phyloP scores from a whole-genome alignment of 805 yeast species.

The Sungouiella blattae region DNA sequence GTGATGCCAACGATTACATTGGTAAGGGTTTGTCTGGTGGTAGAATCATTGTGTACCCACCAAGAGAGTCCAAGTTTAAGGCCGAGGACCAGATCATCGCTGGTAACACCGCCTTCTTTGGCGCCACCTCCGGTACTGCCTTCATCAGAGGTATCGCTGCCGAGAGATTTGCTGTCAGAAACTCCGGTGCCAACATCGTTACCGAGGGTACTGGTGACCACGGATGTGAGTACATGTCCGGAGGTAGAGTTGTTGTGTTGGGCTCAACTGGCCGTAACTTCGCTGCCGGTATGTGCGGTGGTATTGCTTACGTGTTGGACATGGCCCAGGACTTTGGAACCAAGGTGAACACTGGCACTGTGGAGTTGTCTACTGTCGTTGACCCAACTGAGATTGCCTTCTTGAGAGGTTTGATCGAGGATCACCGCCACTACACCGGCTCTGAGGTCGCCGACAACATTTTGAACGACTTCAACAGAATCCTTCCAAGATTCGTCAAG shows the following conservation, averaged over 20 bases:
- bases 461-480: constrained; percentile 81
- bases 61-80: constrained; percentile 75
- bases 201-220: constrained; percentile 98
- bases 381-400: constrained; percentile 94
- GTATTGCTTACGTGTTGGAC: constrained; percentile 94
- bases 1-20: constrained; percentile 97
- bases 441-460: constrained; percentile 86
- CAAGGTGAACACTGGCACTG: constrained; percentile 76
- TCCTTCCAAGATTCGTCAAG: constrained; percentile 85
- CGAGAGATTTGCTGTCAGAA: constrained; percentile 96
- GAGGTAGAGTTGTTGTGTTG: constrained; percentile 93
- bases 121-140: constrained; percentile 94
- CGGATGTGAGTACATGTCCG: constrained; percentile 99
- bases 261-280: constrained; percentile 90
- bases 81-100: constrained; percentile 95
- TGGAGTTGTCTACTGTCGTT: constrained; percentile 69
- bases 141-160: constrained; percentile 97
- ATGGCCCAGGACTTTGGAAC: constrained; percentile 88
- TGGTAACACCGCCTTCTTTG: constrained; percentile 96
- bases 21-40: constrained; percentile 98
- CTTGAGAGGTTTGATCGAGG: constrained; percentile 88
- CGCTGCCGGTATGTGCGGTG: constrained; percentile 99
- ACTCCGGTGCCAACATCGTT: constrained; percentile 97
- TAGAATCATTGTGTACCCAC: constrained; percentile 87
- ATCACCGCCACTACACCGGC: constrained; percentile 91